These are phyloP conservation scores for Syncephalastrum sp. DNA, from an alignment of 371 early-diverging fungal genomes.

Conservation along the genomic window DNA sequence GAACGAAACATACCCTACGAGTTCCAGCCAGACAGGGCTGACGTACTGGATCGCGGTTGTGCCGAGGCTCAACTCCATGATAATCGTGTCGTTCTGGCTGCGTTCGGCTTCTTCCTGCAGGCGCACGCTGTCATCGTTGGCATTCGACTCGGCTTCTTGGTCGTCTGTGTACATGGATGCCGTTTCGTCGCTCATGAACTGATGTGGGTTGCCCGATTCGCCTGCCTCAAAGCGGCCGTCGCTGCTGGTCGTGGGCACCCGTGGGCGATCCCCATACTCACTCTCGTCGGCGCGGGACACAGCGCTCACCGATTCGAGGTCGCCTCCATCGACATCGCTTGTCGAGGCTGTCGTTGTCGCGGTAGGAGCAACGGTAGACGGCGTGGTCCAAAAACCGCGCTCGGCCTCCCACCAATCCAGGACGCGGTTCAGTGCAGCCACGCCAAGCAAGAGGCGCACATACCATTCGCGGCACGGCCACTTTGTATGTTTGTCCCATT, in stretches of 20 bases:
- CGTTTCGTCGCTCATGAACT: constrained; percentile 3
- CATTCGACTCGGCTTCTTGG: constrained; percentile 20
- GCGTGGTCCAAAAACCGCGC: constrained; percentile 41
- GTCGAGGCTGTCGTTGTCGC: constrained; percentile 9
- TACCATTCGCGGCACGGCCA: constrained; percentile 64
- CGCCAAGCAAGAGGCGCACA: constrained; percentile 51
- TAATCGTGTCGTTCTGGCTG: constrained; percentile 60
- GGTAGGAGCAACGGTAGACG: constrained; percentile 4
- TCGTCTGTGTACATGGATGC: constrained; percentile 14
- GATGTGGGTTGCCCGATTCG: not conserved
- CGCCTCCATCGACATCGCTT: constrained; percentile 17
- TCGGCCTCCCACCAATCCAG: constrained; percentile 67
- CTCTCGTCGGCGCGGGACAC: constrained; percentile 11
- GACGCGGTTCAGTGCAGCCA: constrained; percentile 59
- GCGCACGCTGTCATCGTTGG: constrained; percentile 20
- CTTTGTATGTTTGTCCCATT: constrained; percentile 54
- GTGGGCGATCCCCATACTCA: constrained; percentile 4
- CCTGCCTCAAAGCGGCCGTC: constrained; percentile 1
- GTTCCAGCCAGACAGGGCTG: constrained; percentile 61
- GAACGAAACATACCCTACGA: constrained; percentile 48
- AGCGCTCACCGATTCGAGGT: constrained; percentile 15
- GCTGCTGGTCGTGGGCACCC: constrained; percentile 11
- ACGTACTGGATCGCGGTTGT: constrained; percentile 50
- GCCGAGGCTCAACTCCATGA: constrained; percentile 62
- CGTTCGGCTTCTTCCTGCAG: constrained; percentile 52